Evolutionary conservation across 2,329 filamentous ascomycete species (phyloP).

Genomic region (Ophiosphaerella korrae): DNA sequence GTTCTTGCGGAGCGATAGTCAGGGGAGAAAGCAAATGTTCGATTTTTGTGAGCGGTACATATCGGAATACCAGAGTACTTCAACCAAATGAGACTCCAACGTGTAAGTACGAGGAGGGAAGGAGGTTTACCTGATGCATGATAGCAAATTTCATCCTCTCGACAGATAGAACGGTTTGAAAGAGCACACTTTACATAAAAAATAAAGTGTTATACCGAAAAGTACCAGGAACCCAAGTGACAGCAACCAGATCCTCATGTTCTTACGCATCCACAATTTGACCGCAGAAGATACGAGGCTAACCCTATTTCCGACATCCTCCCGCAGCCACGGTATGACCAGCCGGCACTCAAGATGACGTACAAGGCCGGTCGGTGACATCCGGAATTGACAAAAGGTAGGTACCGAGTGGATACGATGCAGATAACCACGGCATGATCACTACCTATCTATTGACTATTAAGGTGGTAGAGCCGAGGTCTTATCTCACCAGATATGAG

Average conservation of each 20-base stretch:
- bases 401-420: neutral
- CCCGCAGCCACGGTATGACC: constrained; percentile 7
- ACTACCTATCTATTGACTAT: neutral
- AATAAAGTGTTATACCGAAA: neutral
- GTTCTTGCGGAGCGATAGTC: constrained; percentile 18
- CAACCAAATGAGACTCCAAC: too few species aligned
- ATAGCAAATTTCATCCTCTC: neutral
- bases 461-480: neutral
- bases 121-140: neutral
- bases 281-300: constrained; percentile 18
- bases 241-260: too few species aligned
- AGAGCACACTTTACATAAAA: too few species aligned
- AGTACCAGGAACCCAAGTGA: too few species aligned
- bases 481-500: neutral
- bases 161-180: too few species aligned
- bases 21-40: constrained; percentile 20
- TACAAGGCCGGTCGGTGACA: constrained; percentile 15
- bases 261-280: neutral
- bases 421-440: neutral
- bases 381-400: constrained; percentile 12
- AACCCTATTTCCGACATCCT: constrained; percentile 9
- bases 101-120: too few species aligned
- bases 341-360: constrained; percentile 13
- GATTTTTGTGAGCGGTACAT: constrained; percentile 37
- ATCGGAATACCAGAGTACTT: neutral